Conservation (phyloP, 768 basidiomycete genomes). For the Cystoderma amianthinum region DNA sequence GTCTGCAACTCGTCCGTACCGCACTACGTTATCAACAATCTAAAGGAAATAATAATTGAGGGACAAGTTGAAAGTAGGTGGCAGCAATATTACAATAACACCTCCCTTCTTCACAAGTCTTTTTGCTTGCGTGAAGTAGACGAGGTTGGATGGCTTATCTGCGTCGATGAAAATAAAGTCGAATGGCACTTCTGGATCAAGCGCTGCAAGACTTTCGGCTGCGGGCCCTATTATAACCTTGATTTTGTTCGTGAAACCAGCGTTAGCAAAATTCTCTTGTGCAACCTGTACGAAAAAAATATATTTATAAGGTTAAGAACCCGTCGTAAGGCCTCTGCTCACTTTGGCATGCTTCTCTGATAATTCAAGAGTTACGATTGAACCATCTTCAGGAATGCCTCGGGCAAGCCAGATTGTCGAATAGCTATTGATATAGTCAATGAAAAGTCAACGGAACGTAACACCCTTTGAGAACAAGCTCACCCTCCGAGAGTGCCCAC, state of each 20-base stretch:
- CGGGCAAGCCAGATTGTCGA: constrained; percentile 38
- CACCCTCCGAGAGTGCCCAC: constrained; percentile 51
- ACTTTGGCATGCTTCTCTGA: constrained; percentile 39
- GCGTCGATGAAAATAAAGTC: constrained; percentile 72
- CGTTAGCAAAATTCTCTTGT: constrained; percentile 44
- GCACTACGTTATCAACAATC: constrained; percentile 61
- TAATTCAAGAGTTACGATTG: constrained; percentile 42
- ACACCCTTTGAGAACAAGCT: not conserved
- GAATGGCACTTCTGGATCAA: constrained; percentile 44
- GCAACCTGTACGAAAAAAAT: constrained; percentile 38
- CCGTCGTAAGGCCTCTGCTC: constrained; percentile 3
- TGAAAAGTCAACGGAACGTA: not conserved
- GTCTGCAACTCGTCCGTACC: constrained; percentile 39
- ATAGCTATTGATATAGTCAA: constrained; percentile 18
- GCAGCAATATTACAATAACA: constrained; percentile 41
- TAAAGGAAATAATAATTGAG: constrained; percentile 9
- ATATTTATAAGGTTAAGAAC: not conserved
- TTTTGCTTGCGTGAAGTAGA: constrained; percentile 56
- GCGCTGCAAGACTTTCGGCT: constrained; percentile 36
- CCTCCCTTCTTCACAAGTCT: constrained; percentile 53
- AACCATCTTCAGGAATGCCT: constrained; percentile 43
- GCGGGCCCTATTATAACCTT: constrained; percentile 47
- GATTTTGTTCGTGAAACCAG: constrained; percentile 43
- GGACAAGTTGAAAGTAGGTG: not conserved
- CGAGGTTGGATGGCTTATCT: constrained; percentile 49